Evolutionary conservation across 1,284 basidiomycete species (phyloP), one percentile per base, ranked within the genome.

Genomic region (Ustilago cynodontis): DNA sequence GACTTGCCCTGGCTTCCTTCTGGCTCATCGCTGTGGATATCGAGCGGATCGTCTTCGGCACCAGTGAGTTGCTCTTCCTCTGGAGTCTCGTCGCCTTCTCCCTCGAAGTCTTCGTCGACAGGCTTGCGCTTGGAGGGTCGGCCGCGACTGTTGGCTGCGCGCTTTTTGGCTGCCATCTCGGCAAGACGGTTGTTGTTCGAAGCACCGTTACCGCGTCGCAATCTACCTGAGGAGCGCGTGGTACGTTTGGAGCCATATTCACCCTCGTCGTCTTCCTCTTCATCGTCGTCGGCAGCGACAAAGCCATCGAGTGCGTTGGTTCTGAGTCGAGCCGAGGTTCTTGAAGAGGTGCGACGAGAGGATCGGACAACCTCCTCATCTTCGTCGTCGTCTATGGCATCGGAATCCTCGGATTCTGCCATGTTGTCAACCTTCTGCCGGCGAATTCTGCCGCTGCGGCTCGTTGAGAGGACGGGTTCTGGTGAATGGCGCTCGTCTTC

Each of bases 201-300:
- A 41, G 51, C 37, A 16, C 43, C 29, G 22, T 31, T 58, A 31
- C 60, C 78, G 54, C 70, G 71, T 50, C 51, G 74, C 51, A 60
- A 59, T 54, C 59, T 70, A 49, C 50, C 59, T 8, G 66, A 66
- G 20, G 63, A 75, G 57, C 64, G 63, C 24, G 64, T 81, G 10
- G 35, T 43, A 61, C 58, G 73, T 39, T 70, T 71, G 35, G 54
- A 55, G 22, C 59, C 71, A 41, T 77, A 77, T 28, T 77, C 80
- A 49, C 74, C 78, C 26, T 76, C 79, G 57, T 77, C 75, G 55
- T 81, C 73, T 20, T 75, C 80, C 26, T 80, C 79, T 14, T 82
- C 70, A 11, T 82, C 80, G 54, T 82, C 81, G 37, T 82, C 78
- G 9, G 61, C 51, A 10, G 77, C 82, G 16, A 83, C 80, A 50